Evolutionary conservation across 2,329 filamentous ascomycete genomes (phyloP).

Genomic region (Aureobasidium lini): DNA sequence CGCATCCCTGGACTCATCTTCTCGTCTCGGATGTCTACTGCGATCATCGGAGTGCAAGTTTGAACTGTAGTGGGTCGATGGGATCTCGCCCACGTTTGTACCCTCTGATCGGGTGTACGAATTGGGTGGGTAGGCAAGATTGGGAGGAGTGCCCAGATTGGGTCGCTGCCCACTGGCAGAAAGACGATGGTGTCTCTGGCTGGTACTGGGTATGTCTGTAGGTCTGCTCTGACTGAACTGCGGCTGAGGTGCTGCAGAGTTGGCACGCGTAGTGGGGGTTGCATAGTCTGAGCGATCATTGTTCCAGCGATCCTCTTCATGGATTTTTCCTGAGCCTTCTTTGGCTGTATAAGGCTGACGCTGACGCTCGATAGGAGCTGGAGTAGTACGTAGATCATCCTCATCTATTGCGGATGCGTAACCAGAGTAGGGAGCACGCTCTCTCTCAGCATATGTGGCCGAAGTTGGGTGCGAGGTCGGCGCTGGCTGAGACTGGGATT

Average conservation of each 20-base stretch:
- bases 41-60: slow-evolving; percentile 16
- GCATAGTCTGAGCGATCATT: slow-evolving; percentile 3
- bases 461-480: background rate
- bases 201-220: slow-evolving; percentile 12
- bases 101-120: slow-evolving; percentile 17
- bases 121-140: slow-evolving; percentile 11
- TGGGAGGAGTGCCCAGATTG: background rate
- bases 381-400: slow-evolving; percentile 31
- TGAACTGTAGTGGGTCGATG: slow-evolving; percentile 14
- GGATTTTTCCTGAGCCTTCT: slow-evolving; percentile 52
- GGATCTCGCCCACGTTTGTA: slow-evolving; percentile 16
- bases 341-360: slow-evolving; percentile 56
- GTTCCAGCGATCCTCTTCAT: slow-evolving; percentile 34
- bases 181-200: slow-evolving; percentile 14
- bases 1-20: background rate
- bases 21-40: slow-evolving; percentile 3
- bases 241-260: slow-evolving; percentile 13
- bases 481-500: background rate
- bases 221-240: slow-evolving; percentile 8
- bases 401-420: slow-evolving; percentile 26
- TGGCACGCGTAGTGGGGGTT: slow-evolving; percentile 12
- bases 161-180: slow-evolving; percentile 3
- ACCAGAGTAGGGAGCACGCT: slow-evolving; percentile 34
- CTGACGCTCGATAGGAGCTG: slow-evolving; percentile 55
- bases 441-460: slow-evolving; percentile 29